Conservation (phyloP, 1,284 basidiomycete species). For the Naganishia liquefaciens region DNA sequence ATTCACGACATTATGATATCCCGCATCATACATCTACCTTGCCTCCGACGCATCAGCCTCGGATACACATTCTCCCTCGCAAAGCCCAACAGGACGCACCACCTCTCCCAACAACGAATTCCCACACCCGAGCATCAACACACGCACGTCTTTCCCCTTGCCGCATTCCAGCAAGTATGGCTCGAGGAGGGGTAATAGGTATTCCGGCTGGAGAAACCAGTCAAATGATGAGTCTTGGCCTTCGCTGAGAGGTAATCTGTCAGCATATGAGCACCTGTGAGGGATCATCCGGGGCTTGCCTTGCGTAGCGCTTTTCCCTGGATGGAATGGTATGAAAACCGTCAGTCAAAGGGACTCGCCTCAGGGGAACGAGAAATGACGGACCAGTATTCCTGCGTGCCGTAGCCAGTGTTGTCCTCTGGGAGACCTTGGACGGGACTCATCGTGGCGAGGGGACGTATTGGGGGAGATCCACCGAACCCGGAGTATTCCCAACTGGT, state of each 20-base stretch:
- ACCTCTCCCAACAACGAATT: conserved; percentile 67
- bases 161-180: conserved; percentile 38
- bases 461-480: not conserved
- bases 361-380: conserved; percentile 32
- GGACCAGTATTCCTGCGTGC: conserved; percentile 73
- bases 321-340: not conserved
- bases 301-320: conserved; percentile 69
- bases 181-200: conserved; percentile 49
- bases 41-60: not conserved
- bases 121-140: conserved; percentile 88
- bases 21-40: conserved; percentile 82
- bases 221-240: conserved; percentile 69
- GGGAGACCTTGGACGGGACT: conserved; percentile 54
- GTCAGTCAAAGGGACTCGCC: not conserved
- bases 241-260: conserved; percentile 58
- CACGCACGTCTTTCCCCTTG: conserved; percentile 61
- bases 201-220: conserved; percentile 57
- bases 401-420: conserved; percentile 70
- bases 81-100: conserved; percentile 37
- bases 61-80: not conserved
- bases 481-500: too few species aligned
- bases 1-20: conserved; percentile 80
- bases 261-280: not conserved
- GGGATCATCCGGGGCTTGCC: conserved; percentile 57
- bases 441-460: not conserved